Conservation (phyloP, 2,329 filamentous ascomycete species). For the Calonectria hawksworthii region DNA sequence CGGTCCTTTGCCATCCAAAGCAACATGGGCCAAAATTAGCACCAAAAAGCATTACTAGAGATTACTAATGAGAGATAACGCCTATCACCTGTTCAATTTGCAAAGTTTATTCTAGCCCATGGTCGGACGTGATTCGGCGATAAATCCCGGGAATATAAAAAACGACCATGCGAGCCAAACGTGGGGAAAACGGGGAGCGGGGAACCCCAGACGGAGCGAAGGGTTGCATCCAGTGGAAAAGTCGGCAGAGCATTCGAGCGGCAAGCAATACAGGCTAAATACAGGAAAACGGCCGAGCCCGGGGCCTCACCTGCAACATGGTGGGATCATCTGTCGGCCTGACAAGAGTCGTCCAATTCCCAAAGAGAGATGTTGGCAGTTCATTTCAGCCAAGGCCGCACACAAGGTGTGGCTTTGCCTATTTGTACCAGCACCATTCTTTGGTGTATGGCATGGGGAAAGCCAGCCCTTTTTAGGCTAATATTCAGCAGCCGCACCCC, state of each 20-base stretch:
- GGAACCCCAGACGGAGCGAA: neutral
- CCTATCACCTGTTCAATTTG: neutral
- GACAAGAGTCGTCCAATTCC: neutral
- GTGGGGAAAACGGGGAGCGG: slow-evolving; percentile 2
- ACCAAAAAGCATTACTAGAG: neutral
- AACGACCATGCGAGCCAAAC: neutral
- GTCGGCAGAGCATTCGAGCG: slow-evolving; percentile 10
- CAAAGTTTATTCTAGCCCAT: neutral
- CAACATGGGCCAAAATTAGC: neutral
- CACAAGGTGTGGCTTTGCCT: neutral
- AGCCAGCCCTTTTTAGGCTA: slow-evolving; percentile 1
- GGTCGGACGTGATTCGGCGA: neutral
- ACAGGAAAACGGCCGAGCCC: neutral
- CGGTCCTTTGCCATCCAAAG: neutral
- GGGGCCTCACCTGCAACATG: neutral
- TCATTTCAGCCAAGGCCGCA: neutral
- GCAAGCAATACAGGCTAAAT: slow-evolving; percentile 17
- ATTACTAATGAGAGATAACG: neutral
- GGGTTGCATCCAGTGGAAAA: neutral
- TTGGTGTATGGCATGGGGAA: too few relatives aligned
- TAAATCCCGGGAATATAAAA: neutral
- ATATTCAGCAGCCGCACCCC: neutral
- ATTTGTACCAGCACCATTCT: neutral
- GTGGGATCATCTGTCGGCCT: neutral
- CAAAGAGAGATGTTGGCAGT: neutral